A percentile compares a stretch with the other conserved stretches of the same genome.
phyloP scores from a whole-genome alignment of 2,329 filamentous ascomycete species.

The Cladophialophora bantiana region DNA sequence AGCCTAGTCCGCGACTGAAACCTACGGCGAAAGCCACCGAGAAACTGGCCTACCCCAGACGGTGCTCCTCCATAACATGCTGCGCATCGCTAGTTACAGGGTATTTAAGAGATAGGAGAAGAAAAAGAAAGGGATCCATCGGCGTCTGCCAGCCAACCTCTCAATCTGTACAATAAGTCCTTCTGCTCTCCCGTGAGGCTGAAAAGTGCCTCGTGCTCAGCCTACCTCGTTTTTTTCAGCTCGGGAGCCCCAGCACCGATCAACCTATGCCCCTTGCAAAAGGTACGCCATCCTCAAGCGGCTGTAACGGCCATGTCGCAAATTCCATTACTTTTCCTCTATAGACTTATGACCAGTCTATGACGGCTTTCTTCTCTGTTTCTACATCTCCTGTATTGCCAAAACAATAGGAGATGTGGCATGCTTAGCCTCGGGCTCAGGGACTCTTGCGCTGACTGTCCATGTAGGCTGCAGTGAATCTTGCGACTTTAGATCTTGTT shows the following conservation, averaged over 20 bases:
- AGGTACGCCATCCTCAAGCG: slow-evolving; percentile 22
- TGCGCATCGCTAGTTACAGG: slow-evolving; percentile 18
- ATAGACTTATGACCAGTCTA: neutral
- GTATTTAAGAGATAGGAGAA: slow-evolving; percentile 29
- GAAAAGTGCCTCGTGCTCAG: slow-evolving; percentile 8
- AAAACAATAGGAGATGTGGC: neutral
- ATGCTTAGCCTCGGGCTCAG: neutral
- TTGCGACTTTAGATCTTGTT: slow-evolving; percentile 19
- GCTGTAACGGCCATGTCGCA: neutral
- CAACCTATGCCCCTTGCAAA: slow-evolving; percentile 24
- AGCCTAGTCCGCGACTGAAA: slow-evolving; percentile 2
- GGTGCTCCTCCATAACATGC: slow-evolving; percentile 28
- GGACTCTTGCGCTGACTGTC: neutral
- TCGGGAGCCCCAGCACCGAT: slow-evolving; percentile 4
- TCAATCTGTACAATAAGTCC: neutral
- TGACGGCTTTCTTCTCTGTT: neutral
- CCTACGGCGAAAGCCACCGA: neutral
- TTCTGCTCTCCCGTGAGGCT: slow-evolving; percentile 15
- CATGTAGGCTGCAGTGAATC: slow-evolving; percentile 10
- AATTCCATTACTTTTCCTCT: neutral
- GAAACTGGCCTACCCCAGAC: slow-evolving; percentile 9
- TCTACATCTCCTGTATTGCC: neutral
- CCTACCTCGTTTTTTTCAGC: slow-evolving; percentile 10
- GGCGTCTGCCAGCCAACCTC: neutral
- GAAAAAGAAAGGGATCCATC: neutral